These are phyloP conservation scores for Hamamelis virginiana DNA, from an alignment of 164 flowering plant species.

Conservation along the genomic window DNA sequence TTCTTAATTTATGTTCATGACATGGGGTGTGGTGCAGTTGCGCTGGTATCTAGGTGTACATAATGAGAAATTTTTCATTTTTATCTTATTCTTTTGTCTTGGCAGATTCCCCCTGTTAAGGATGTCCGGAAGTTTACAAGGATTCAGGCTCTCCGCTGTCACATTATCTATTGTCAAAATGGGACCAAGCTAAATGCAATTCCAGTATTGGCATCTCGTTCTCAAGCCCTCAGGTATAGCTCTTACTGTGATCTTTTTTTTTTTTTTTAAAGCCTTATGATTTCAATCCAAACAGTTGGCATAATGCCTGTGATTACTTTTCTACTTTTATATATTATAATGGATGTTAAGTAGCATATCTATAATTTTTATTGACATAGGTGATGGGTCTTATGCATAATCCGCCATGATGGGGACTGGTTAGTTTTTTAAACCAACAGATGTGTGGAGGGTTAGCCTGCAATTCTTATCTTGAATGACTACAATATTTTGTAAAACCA, in stretches of 20 bases:
- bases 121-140: slow-evolving; percentile 80
- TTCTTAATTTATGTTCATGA: too few relatives aligned
- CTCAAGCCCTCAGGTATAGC: slow-evolving; percentile 91
- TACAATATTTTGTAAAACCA: too few relatives aligned
- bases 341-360: not conserved
- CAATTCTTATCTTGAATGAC: too few relatives aligned
- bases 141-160: slow-evolving; percentile 90
- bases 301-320: not conserved
- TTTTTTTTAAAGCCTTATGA: not conserved
- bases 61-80: not conserved
- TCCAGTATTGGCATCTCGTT: slow-evolving; percentile 93
- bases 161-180: slow-evolving; percentile 69
- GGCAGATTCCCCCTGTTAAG: slow-evolving; percentile 74
- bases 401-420: not conserved
- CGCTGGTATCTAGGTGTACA: not conserved
- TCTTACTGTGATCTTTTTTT: not conserved
- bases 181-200: slow-evolving; percentile 74
- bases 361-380: not conserved
- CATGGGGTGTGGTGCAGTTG: not conserved
- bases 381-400: not conserved
- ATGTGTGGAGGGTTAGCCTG: too few relatives aligned
- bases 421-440: too few relatives aligned
- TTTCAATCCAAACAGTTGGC: not conserved
- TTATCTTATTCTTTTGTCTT: slow-evolving; percentile 5
- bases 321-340: not conserved